Evolutionary conservation across 2,329 filamentous ascomycete species (phyloP).

Genomic region (Fusarium euwallaceae): DNA sequence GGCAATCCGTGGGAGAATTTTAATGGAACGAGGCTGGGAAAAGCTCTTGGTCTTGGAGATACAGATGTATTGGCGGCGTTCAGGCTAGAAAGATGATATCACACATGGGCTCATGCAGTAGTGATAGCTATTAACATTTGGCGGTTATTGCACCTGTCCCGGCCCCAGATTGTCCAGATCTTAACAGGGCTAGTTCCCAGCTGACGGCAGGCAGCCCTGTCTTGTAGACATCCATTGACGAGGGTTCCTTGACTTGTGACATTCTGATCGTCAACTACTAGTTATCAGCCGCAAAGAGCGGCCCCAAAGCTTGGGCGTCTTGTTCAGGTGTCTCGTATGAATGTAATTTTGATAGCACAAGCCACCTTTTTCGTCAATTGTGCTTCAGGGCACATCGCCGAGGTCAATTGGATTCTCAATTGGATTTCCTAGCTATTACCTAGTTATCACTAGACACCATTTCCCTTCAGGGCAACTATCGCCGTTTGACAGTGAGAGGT

Average conservation of each 20-base stretch:
- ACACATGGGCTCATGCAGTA: conserved; percentile 29
- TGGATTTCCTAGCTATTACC: neutral
- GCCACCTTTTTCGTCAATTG: conserved; percentile 1
- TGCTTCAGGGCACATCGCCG: neutral
- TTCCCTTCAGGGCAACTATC: neutral
- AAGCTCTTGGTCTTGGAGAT: conserved; percentile 34
- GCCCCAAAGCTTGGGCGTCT: conserved; percentile 1
- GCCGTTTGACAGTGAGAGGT: neutral
- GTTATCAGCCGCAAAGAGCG: conserved; percentile 33
- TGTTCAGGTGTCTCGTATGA: neutral
- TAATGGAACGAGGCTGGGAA: conserved; percentile 35
- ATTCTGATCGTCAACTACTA: conserved; percentile 30
- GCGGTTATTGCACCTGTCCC: neutral
- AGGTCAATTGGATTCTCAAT: neutral
- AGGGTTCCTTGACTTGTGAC: conserved; percentile 16
- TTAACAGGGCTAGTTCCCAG: neutral
- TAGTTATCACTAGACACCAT: neutral
- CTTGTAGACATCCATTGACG: neutral
- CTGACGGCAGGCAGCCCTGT: neutral
- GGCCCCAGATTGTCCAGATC: neutral
- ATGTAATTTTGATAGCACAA: conserved; percentile 4
- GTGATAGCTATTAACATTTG: conserved; percentile 6
- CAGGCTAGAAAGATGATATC: conserved; percentile 46
- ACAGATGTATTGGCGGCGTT: conserved; percentile 45
- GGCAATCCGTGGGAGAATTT: conserved; percentile 15